Evolutionary conservation across 371 early-diverging fungal species (phyloP), one percentile per base, ranked within the genome.

Genomic region (Rhizopus stolonifer): DNA sequence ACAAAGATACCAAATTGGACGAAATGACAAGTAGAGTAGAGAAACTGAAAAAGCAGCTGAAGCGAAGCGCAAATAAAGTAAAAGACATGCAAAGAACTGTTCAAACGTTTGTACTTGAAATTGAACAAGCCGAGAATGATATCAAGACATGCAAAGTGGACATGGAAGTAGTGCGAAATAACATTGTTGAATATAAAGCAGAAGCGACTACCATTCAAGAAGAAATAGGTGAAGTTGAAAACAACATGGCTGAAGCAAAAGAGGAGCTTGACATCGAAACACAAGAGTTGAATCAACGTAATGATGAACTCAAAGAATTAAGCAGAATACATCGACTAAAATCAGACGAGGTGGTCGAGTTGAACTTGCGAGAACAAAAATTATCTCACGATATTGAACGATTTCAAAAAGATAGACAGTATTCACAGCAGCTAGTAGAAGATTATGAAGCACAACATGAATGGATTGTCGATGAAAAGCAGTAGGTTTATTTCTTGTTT

Each of bases 381-480:
- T 58, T 85, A 4, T 57, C 60, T 2, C 87, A 85, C 53, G 91
- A 94, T 50, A 67, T 89, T 25, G 90, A 89, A 34, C 66, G 85
- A 13, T 78, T 83, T 39, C 69, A 83, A 33, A 79, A 81, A 18
- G 92, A 93, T 23, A 77, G 75, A 19, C 76, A 80, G 15, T 61
- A 78, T 11, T 71, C 90, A 1, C 56, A 73, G 36, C 77, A 75
- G 17, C 68, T 60, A 4, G 59, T 89, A 2, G 49, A 62, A 8
- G 74, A 81, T 4, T 59, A 93, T 36, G 80, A 83, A 65, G 67
- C 63, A 18, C 80, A 81, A 42, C 77, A 95, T 55, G 83, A 86
- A 11, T 96, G 98, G 98, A 94, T 97, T 44, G 58, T 56, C 7
- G 94, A 94, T 60, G 89, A 94, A 58, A 90, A 86, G 53, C 84